Evolutionary conservation across 768 basidiomycete genomes (phyloP), one percentile per base, ranked within the genome.

Genomic region (Leccinum ochraceum): DNA sequence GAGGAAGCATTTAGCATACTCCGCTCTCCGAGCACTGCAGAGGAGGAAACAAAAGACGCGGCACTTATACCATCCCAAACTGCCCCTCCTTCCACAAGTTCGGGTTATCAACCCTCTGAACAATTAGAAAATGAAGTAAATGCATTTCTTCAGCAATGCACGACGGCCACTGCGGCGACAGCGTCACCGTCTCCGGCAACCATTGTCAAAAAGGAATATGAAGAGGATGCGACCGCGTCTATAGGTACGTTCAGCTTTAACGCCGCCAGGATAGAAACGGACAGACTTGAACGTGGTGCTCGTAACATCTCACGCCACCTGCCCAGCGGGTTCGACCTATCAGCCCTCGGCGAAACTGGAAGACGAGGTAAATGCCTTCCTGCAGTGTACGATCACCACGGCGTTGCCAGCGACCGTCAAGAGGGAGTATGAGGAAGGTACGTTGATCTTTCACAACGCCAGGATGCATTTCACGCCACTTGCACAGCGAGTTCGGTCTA

Each of bases 1-100:
- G 73, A 74, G 44, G 67, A 71, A 4, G 66, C 71, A 11, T 37
- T 62, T 9, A 55, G 39, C 1, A 8, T 59, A 6, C 60, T 73
- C 30, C 71, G 42, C 16, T 51, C 62, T 1, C 39, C 58, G 2
- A 51, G 49, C 14, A 39, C 36, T 4, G 26, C 56, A 16, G 14
- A 44, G 16, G 66, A 67, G n/a, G 60, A 58, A n/a, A 22, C 14
- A 1, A 53, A 52, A 10, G 24, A 50, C 11, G 26, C 9, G 4
- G 8, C 6, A 13, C 48, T 14, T 51, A 6, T 49, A 67, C 56
- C n/a, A 1, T 17, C 57, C 8, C 53, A 17, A 39, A 1, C 3
- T 6, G 2, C 20, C 9, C 42, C 42, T 6, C 51, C 57, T 3
- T 34, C 56, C 9, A 51, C 62, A 16, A 53, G 55, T 39, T 32